These are phyloP conservation scores for Singerocomus rubriflavus DNA, from an alignment of 1,284 basidiomycete species.

Conservation along the genomic window DNA sequence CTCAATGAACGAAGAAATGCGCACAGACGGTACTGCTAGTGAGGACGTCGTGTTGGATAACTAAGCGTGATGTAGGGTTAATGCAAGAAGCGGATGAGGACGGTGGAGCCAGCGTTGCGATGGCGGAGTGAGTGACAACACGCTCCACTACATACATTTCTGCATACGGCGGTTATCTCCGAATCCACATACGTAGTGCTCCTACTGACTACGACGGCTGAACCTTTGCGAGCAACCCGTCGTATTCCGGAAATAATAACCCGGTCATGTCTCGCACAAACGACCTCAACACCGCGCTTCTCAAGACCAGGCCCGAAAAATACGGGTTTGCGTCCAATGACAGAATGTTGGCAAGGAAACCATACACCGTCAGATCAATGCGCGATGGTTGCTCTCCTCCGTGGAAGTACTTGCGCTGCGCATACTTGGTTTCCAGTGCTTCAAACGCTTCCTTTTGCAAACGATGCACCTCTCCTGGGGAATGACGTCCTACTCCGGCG, in stretches of 20 bases:
- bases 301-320: conserved; percentile 24
- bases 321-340: conserved; percentile 26
- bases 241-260: conserved; percentile 30
- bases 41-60: conserved; percentile 2
- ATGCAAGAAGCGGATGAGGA: neutral
- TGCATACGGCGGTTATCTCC: no score
- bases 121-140: neutral
- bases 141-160: no score
- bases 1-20: neutral
- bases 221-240: conserved; percentile 14
- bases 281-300: conserved; percentile 16
- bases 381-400: conserved; percentile 26
- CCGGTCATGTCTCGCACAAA: conserved; percentile 29
- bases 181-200: no score
- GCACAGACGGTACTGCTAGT: conserved; percentile 5
- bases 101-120: conserved; percentile 14
- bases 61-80: neutral
- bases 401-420: conserved; percentile 26
- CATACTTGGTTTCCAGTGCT: conserved; percentile 28
- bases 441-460: conserved; percentile 32
- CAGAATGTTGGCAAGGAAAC: conserved; percentile 31
- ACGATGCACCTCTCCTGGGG: conserved; percentile 30
- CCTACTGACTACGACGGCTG: neutral
- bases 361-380: conserved; percentile 33
- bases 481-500: conserved; percentile 31